Percentiles rank a stretch among this genome's conserved stretches.
Conservation (phyloP, 192 early-diverging fungal species). For the Umbelopsis ramanniana region DNA sequence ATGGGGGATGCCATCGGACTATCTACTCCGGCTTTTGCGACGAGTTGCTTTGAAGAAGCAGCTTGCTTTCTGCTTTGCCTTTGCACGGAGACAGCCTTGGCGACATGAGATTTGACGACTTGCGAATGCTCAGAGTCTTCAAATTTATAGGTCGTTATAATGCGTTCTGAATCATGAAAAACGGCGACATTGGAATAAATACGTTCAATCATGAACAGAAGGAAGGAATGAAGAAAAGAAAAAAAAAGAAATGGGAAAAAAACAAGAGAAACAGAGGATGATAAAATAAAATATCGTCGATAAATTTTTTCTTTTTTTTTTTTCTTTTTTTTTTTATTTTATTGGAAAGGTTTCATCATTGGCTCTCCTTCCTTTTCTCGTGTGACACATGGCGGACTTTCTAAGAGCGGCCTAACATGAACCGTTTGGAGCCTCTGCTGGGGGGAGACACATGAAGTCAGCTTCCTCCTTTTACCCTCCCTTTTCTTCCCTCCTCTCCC, state of each 20-base stretch:
- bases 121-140: conserved; percentile 10
- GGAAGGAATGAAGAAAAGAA: conserved; percentile 11
- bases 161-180: conserved; percentile 21
- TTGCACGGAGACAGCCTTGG: background rate
- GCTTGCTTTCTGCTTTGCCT: background rate
- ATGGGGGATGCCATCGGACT: background rate
- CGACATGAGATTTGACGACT: conserved; percentile 16
- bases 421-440: conserved; percentile 32
- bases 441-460: background rate
- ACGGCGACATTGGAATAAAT: conserved; percentile 20
- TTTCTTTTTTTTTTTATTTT: conserved; percentile 22
- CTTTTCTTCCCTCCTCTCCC: background rate
- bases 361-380: background rate
- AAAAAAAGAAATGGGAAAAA: background rate
- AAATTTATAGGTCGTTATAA: conserved; percentile 21
- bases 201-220: conserved; percentile 26
- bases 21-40: conserved; percentile 4
- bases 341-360: conserved; percentile 27
- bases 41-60: background rate
- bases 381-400: conserved; percentile 15
- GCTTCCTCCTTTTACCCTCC: no score
- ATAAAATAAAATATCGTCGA: background rate
- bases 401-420: conserved; percentile 22
- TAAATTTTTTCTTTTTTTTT: conserved; percentile 7
- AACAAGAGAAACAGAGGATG: background rate